phyloP scores from a whole-genome alignment of 163 green algal species.

The Coccomyxa subellipsoidea region DNA sequence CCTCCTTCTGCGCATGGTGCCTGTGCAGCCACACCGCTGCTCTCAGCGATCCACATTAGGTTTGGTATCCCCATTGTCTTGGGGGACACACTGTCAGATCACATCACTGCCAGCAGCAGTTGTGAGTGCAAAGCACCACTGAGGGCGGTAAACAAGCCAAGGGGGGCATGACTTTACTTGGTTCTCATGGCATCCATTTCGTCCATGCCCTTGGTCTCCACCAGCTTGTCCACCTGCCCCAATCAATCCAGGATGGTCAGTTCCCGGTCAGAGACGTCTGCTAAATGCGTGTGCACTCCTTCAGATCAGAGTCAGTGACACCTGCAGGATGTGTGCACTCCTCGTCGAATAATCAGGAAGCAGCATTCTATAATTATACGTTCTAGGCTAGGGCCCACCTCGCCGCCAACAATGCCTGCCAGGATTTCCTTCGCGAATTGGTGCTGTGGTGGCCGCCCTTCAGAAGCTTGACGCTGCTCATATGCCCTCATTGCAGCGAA shows the following conservation, averaged over 20 bases:
- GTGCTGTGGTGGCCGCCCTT: background rate
- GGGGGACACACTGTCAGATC: too few relatives aligned
- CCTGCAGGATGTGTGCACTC: too few relatives aligned
- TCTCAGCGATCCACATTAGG: background rate
- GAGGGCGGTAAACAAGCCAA: background rate
- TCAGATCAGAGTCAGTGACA: too few relatives aligned
- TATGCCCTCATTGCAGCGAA: background rate
- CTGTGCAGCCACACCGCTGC: background rate
- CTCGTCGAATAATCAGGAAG: too few relatives aligned
- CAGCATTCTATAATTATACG: too few relatives aligned
- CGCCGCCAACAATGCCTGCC: background rate
- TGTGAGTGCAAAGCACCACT: too few relatives aligned
- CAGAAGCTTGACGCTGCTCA: background rate
- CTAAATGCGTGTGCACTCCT: too few relatives aligned
- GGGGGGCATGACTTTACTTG: background rate
- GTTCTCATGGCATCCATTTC: background rate
- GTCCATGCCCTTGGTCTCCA: background rate
- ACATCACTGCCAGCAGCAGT: too few relatives aligned
- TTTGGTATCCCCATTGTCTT: too few relatives aligned
- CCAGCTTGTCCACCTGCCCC: background rate
- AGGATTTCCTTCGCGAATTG: background rate
- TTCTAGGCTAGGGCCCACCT: background rate
- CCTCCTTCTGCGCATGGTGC: background rate
- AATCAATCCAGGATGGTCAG: background rate
- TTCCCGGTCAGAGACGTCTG: too few relatives aligned